Evolutionary conservation across 805 yeast species (phyloP).

Genomic region (Lachancea meyersii): DNA sequence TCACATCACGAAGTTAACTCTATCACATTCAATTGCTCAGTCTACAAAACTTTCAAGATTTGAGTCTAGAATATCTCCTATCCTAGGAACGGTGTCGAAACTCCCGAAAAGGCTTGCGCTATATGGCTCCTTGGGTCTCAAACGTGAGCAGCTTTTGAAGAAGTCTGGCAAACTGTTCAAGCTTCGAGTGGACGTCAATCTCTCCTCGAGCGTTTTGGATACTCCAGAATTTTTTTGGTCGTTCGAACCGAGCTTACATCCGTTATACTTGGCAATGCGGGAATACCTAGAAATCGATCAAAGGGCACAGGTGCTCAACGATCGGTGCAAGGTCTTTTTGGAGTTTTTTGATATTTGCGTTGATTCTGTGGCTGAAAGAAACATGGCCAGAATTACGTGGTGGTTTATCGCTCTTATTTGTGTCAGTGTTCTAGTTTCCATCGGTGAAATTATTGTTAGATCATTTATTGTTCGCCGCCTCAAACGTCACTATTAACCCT

Average conservation of each 20-base stretch:
- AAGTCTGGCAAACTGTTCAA: conserved; percentile 89
- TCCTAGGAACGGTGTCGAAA: conserved; percentile 77
- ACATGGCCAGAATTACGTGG: conserved; percentile 87
- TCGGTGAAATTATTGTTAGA: conserved; percentile 61
- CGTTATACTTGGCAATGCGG: conserved; percentile 79
- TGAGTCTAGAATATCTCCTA: conserved; percentile 84
- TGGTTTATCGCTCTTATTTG: conserved; percentile 80
- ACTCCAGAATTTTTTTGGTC: conserved; percentile 98
- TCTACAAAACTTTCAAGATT: conserved; percentile 86
- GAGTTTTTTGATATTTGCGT: conserved; percentile 90
- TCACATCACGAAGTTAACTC: conserved; percentile 83
- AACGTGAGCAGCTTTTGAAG: conserved; percentile 74
- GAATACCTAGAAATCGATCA: conserved; percentile 94
- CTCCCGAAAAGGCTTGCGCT: conserved; percentile 85
- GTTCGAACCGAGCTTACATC: conserved; percentile 89
- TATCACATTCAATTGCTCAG: conserved; percentile 96
- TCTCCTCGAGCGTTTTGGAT: conserved; percentile 84
- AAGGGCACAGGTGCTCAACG: conserved; percentile 87
- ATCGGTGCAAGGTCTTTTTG: conserved; percentile 85
- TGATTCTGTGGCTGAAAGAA: conserved; percentile 88
- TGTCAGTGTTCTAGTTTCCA: conserved; percentile 68
- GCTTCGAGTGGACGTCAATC: conserved; percentile 85
- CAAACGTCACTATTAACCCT: conserved; percentile 1
- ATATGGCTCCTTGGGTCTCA: conserved; percentile 81
- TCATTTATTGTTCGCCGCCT: conserved; percentile 40